These are phyloP conservation scores for Mallotus repandus DNA, from an alignment of 441 rosid species.

Conservation along the genomic window DNA sequence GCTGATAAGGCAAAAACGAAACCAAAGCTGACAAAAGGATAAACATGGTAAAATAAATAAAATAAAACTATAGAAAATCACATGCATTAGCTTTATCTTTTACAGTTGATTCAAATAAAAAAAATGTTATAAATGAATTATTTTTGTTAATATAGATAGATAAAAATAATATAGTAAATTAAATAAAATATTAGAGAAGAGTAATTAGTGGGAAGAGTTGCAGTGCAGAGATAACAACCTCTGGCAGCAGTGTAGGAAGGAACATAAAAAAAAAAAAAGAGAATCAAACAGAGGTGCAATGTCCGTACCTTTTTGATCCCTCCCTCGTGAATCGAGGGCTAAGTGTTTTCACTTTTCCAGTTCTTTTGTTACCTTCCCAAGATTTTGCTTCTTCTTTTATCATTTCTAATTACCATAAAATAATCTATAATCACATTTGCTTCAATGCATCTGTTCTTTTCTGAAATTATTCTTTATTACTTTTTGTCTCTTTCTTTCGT, in stretches of 20 bases:
- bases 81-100: conserved; percentile 7
- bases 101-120: too few relatives aligned
- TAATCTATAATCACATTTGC: too few relatives aligned
- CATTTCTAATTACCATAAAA: too few relatives aligned
- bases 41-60: conserved; percentile 3
- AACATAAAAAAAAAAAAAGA: neutral
- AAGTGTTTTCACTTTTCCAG: neutral
- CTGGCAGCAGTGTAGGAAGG: conserved; percentile 24
- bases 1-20: neutral
- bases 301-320: conserved; percentile 26
- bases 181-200: too few relatives aligned
- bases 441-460: too few relatives aligned
- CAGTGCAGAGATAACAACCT: conserved; percentile 54
- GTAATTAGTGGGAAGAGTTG: neutral
- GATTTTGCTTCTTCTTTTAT: neutral
- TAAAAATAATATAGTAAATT: too few relatives aligned
- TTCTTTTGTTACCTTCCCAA: neutral
- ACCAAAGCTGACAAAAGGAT: conserved; percentile 23
- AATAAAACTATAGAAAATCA: conserved; percentile 21
- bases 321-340: conserved; percentile 47
- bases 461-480: too few relatives aligned
- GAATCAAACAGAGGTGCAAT: conserved; percentile 19
- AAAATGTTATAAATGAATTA: neutral
- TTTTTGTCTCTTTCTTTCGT: too few relatives aligned
- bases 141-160: too few relatives aligned